Evolutionary conservation across 2,329 filamentous ascomycete species (phyloP).

Genomic region (Aspergillus quadrilineatus): DNA sequence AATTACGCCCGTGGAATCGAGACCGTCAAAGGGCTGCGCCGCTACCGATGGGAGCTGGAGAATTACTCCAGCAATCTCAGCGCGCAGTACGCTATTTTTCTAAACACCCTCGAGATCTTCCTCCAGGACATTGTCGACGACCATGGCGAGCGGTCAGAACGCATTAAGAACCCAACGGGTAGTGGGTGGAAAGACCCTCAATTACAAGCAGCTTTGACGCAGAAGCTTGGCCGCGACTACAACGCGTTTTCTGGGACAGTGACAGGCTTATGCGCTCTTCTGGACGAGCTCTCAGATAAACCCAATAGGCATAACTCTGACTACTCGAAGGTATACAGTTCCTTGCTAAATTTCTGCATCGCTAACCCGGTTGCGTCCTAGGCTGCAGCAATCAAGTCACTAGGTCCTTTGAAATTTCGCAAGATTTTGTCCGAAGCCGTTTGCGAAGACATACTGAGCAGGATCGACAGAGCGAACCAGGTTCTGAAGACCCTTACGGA

Average conservation of each 20-base stretch:
- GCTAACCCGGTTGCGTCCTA: neutral
- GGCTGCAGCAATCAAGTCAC: neutral
- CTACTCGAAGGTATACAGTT: too few species aligned
- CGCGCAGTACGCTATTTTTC: neutral
- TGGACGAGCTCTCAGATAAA: too few species aligned
- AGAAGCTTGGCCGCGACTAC: too few species aligned
- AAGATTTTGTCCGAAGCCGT: neutral
- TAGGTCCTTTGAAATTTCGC: neutral
- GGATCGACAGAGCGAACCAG: neutral
- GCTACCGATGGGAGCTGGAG: slow-evolving; percentile 16
- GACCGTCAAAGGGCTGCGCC: slow-evolving; percentile 15
- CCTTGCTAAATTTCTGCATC: neutral
- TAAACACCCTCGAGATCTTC: neutral
- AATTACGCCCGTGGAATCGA: slow-evolving; percentile 22
- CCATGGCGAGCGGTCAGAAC: neutral
- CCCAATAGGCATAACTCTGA: too few species aligned
- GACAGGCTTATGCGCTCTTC: too few species aligned
- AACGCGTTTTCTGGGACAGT: too few species aligned
- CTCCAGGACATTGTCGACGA: neutral
- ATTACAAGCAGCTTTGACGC: too few species aligned
- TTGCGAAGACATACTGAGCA: neutral
- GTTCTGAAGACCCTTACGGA: neutral
- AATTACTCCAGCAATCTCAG: neutral
- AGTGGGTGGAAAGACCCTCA: neutral
- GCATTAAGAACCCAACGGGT: neutral